Evolutionary conservation across 306 rosid genomes (phyloP), one percentile per base, ranked within the genome.

Genomic region (Inga oerstediana): DNA sequence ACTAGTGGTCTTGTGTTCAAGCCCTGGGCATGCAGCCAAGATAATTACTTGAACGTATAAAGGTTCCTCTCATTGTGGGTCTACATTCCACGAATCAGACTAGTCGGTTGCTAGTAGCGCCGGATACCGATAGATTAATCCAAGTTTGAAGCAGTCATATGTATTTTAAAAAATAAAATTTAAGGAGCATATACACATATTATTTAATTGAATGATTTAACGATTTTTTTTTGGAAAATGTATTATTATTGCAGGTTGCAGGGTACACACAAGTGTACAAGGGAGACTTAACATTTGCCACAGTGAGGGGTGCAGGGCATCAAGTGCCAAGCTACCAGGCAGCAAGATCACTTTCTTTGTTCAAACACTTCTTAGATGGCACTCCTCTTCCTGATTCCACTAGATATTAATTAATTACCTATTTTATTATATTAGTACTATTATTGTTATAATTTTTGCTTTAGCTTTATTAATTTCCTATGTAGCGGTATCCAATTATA

Each of bases 311-410:
- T 7, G 96, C 96, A 34, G 96, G 96, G 30, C 93, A 90, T 84
- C 91, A 92, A 86, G 96, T 90, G 62, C 96, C 96, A 32, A 92
- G 93, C 87, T 92, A 80, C 84, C 91, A 92, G 72, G 92, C 93
- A 24, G 69, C 74, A 4, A 87, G 96, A 83, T 92, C 88, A 2
- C 89, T 92, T 34, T 83, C 96, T 13, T 83, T 92, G 5, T 74
- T 90, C 86, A 88, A 71, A 32, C 92, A 92, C 78, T 90, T 92
- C 79, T 87, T 92, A 19, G 77, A 58, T 64, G 96, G 93, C 70
- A 85, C 89, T 0, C 64, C 81, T 35, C 92, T 91, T 24, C 95
- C 93, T 20, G 54, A 82, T 74, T 80, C 84, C 2, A 68, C 20
- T 3, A 14, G 1, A 32, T 62, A 62, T 27, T 62, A 62, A 56